These are phyloP conservation scores for Neospermospora avenae DNA, from an alignment of 2,329 filamentous ascomycete genomes.

Conservation along the genomic window DNA sequence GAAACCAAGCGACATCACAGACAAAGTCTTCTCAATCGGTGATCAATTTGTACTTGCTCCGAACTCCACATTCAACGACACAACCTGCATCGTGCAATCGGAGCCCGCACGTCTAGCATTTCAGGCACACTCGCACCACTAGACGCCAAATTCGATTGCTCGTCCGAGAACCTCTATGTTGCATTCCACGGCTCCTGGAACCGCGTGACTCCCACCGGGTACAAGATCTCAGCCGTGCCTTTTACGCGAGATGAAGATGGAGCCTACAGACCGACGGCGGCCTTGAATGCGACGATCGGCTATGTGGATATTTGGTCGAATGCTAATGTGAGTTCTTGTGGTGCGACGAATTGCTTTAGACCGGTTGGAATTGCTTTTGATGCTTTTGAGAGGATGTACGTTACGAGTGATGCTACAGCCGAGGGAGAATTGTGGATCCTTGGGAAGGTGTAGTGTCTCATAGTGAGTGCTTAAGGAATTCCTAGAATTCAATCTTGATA, in stretches of 20 bases:
- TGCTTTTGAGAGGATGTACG: constrained; percentile 14
- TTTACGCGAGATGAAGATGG: constrained; percentile 19
- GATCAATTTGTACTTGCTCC: constrained; percentile 22
- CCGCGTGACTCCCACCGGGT: constrained; percentile 16
- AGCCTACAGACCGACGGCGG: constrained; percentile 9
- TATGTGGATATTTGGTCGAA: constrained; percentile 23
- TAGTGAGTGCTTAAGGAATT: not conserved
- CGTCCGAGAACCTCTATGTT: constrained; percentile 18
- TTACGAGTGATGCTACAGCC: constrained; percentile 17
- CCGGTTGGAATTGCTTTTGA: constrained; percentile 15
- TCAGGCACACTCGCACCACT: constrained; percentile 24
- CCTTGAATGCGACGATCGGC: constrained; percentile 5
- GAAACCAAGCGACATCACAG: constrained; percentile 17
- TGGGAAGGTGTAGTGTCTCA: constrained; percentile 3
- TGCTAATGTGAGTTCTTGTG: constrained; percentile 12
- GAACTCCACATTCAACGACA: constrained; percentile 20
- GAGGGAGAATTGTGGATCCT: constrained; percentile 19
- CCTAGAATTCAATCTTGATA: not conserved
- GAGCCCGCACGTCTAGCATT: constrained; percentile 16
- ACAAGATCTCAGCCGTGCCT: constrained; percentile 18
- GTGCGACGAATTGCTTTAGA: constrained; percentile 14
- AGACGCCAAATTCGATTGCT: constrained; percentile 19
- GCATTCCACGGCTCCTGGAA: constrained; percentile 25
- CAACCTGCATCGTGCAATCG: constrained; percentile 14
- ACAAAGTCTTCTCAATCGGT: constrained; percentile 15